A percentile compares a stretch with the other conserved stretches of the same genome.
Evolutionary conservation across 2,329 filamentous ascomycete species (phyloP).

Genomic region (Septoria petroselini): DNA sequence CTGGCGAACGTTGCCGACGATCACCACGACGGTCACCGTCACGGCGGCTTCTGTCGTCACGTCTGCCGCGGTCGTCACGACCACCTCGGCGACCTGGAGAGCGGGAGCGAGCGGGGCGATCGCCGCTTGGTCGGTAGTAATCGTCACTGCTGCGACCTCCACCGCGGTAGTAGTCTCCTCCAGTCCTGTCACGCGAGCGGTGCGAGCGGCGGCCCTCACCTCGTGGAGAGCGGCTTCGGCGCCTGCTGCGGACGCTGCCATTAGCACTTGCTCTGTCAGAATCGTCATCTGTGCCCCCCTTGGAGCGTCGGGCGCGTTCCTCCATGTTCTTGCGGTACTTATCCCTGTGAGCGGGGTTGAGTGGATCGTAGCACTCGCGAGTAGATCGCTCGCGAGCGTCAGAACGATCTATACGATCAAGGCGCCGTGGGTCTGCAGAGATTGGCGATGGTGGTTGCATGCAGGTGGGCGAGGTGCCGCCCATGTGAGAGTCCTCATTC

Average conservation of each 20-base stretch:
- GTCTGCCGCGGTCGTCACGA: constrained; percentile 57
- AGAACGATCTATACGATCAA: constrained; percentile 20
- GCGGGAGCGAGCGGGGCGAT: constrained; percentile 59
- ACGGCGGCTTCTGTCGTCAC: constrained; percentile 57
- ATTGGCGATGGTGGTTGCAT: constrained; percentile 7
- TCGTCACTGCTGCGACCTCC: constrained; percentile 41
- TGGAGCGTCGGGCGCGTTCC: constrained; percentile 36
- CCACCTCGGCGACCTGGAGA: constrained; percentile 54
- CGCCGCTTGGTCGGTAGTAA: constrained; percentile 40
- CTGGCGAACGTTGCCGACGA: constrained; percentile 43
- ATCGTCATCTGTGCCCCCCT: constrained; percentile 29
- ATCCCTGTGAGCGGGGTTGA: constrained; percentile 20
- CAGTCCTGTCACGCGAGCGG: constrained; percentile 29
- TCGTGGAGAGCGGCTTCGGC: constrained; percentile 29
- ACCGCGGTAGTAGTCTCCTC: constrained; percentile 43
- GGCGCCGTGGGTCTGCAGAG: constrained; percentile 17
- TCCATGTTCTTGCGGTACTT: constrained; percentile 38
- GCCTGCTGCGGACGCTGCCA: constrained; percentile 37
- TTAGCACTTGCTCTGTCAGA: constrained; percentile 41
- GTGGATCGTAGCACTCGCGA: no score
- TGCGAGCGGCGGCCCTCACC: constrained; percentile 28
- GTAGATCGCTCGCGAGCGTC: constrained; percentile 9
- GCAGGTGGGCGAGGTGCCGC: constrained; percentile 11
- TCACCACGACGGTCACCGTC: constrained; percentile 47
- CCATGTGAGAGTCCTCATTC: constrained; percentile 13